These are phyloP conservation scores for Alternaria tenuissima DNA, from an alignment of 2,329 filamentous ascomycete genomes.

Conservation along the genomic window DNA sequence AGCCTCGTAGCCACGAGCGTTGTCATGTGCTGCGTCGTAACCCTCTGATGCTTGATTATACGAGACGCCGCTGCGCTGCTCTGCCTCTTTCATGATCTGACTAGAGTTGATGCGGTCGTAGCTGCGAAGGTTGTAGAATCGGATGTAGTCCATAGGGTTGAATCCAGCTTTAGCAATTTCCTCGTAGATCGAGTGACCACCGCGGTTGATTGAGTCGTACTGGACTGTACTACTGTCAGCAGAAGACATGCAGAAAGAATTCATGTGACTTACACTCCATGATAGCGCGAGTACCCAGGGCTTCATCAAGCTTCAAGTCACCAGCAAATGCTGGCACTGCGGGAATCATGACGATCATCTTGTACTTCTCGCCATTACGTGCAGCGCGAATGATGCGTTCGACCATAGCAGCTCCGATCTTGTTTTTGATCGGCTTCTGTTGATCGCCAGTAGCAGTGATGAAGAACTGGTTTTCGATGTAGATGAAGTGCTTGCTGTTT, in stretches of 20 bases:
- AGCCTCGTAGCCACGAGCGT: conserved; percentile 47
- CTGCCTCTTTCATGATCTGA: conserved; percentile 66
- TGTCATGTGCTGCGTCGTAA: conserved; percentile 64
- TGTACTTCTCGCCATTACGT: conserved; percentile 71
- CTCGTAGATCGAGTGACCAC: conserved; percentile 80
- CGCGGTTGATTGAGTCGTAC: conserved; percentile 80
- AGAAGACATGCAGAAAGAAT: not conserved
- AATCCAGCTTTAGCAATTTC: conserved; percentile 70
- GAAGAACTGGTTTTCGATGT: conserved; percentile 89
- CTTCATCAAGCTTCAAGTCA: conserved; percentile 75
- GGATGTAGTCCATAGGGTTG: conserved; percentile 76
- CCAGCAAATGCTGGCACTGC: conserved; percentile 84
- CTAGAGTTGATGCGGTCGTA: conserved; percentile 84
- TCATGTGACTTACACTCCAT: conserved; percentile 66
- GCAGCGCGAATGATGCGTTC: conserved; percentile 78
- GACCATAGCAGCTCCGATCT: conserved; percentile 80
- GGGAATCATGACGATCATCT: conserved; percentile 79
- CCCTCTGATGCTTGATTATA: conserved; percentile 73
- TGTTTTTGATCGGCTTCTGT: conserved; percentile 77
- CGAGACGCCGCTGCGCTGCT: conserved; percentile 69
- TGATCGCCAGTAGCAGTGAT: conserved; percentile 79
- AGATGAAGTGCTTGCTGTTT: conserved; percentile 75
- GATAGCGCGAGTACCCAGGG: conserved; percentile 80
- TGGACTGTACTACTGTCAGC: conserved; percentile 59
- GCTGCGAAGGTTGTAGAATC: conserved; percentile 85